These are phyloP conservation scores for Debaryomyces maramus DNA, from an alignment of 805 yeast genomes.

Conservation along the genomic window DNA sequence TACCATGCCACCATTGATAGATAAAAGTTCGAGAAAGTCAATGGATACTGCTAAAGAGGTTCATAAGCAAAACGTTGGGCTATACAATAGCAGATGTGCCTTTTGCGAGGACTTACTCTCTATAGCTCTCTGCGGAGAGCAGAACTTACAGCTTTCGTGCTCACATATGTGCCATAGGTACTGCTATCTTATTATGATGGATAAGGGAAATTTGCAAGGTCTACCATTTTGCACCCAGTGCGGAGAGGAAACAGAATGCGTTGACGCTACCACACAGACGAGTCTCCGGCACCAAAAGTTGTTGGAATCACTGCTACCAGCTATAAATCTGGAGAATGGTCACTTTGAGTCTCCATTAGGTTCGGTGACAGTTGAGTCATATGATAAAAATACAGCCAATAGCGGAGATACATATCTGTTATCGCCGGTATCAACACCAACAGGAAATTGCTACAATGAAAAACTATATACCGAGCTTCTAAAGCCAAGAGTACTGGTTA, in stretches of 20 bases:
- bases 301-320: background rate
- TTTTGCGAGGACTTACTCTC: constrained; percentile 19
- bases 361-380: background rate
- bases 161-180: constrained; percentile 26
- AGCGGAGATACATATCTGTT: constrained; percentile 1
- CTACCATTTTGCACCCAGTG: constrained; percentile 17
- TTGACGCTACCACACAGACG: constrained; percentile 10
- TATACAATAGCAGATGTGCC: constrained; percentile 14
- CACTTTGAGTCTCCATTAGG: background rate
- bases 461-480: constrained; percentile 4
- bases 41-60: no score
- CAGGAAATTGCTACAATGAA: constrained; percentile 7
- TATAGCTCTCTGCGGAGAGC: constrained; percentile 16
- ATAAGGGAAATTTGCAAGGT: constrained; percentile 9
- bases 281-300: constrained; percentile 2
- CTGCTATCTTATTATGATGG: constrained; percentile 19
- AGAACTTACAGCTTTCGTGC: constrained; percentile 20
- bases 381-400: background rate
- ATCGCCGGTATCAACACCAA: background rate
- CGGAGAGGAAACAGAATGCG: constrained; percentile 12
- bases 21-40: no score
- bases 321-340: background rate
- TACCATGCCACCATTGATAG: no score
- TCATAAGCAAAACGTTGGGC: constrained; percentile 1
- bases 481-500: constrained; percentile 10